Percentiles rank a stretch among this genome's conserved stretches.
Conservation (phyloP, 352 stramenopile genomes). For the Aphanomyces astaci region DNA sequence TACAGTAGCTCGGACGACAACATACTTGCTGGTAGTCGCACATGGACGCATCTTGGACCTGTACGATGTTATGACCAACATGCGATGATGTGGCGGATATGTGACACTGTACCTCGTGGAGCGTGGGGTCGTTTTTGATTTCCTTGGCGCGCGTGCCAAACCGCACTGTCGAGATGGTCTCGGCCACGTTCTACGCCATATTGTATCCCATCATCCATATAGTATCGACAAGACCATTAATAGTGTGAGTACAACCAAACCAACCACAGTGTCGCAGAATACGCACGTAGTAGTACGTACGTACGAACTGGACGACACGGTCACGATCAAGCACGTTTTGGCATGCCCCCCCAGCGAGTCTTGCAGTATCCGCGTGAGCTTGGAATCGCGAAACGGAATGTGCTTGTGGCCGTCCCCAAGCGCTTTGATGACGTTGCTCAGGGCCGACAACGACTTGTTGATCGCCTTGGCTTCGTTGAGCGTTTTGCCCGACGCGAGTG, state of each 20-base stretch:
- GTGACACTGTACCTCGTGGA: slow-evolving; percentile 28
- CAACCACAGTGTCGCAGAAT: too few relatives aligned
- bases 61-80: slow-evolving; percentile 19
- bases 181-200: slow-evolving; percentile 42
- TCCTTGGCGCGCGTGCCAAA: slow-evolving; percentile 70
- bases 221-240: too few relatives aligned
- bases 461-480: slow-evolving; percentile 81
- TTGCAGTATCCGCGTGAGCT: slow-evolving; percentile 76
- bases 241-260: too few relatives aligned
- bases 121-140: slow-evolving; percentile 61
- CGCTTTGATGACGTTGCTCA: slow-evolving; percentile 82
- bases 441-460: slow-evolving; percentile 76
- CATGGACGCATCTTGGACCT: neutral
- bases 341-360: slow-evolving; percentile 87
- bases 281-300: neutral
- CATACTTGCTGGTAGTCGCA: slow-evolving; percentile 12
- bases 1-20: slow-evolving; percentile 22
- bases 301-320: slow-evolving; percentile 76
- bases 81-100: neutral
- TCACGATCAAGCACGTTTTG: slow-evolving; percentile 95
- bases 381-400: slow-evolving; percentile 60
- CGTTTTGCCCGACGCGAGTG: slow-evolving; percentile 60
- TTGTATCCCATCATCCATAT: too few relatives aligned
- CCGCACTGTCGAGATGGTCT: slow-evolving; percentile 69
- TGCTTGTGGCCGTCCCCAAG: slow-evolving; percentile 68